phyloP scores from a whole-genome alignment of 345 rosid genomes.

The Dimocarpus longan region DNA sequence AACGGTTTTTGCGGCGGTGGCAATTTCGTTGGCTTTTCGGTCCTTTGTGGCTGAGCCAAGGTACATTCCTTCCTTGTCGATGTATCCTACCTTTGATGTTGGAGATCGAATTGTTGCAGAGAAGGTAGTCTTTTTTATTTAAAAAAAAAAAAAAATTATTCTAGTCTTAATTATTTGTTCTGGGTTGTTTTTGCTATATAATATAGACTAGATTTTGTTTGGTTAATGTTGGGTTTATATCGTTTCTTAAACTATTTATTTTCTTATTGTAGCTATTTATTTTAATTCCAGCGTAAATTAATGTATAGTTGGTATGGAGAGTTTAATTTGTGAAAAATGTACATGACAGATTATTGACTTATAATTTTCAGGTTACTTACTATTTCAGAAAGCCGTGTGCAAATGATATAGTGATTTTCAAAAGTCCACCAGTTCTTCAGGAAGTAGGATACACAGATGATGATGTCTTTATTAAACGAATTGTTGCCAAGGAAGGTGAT shows the following conservation, averaged over 20 bases:
- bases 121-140: slow-evolving; percentile 69
- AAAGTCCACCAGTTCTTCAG: slow-evolving; percentile 93
- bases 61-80: slow-evolving; percentile 93
- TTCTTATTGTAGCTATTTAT: background rate
- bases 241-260: too few species aligned
- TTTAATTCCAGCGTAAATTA: background rate
- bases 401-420: slow-evolving; percentile 89
- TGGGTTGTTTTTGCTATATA: background rate
- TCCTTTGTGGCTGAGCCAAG: slow-evolving; percentile 90
- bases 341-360: slow-evolving; percentile 12
- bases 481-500: slow-evolving; percentile 94
- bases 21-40: slow-evolving; percentile 80
- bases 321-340: background rate
- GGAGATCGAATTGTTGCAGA: slow-evolving; percentile 94
- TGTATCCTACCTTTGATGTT: slow-evolving; percentile 98
- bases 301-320: background rate
- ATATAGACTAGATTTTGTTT: background rate
- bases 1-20: slow-evolving; percentile 74
- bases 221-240: too few species aligned
- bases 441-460: slow-evolving; percentile 91
- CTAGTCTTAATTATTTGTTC: background rate
- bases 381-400: slow-evolving; percentile 93
- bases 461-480: slow-evolving; percentile 91
- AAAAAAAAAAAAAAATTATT: background rate
- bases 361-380: slow-evolving; percentile 68